These are phyloP conservation scores for Microcyclosporella mali DNA, from an alignment of 2,329 filamentous ascomycete species.

Conservation along the genomic window DNA sequence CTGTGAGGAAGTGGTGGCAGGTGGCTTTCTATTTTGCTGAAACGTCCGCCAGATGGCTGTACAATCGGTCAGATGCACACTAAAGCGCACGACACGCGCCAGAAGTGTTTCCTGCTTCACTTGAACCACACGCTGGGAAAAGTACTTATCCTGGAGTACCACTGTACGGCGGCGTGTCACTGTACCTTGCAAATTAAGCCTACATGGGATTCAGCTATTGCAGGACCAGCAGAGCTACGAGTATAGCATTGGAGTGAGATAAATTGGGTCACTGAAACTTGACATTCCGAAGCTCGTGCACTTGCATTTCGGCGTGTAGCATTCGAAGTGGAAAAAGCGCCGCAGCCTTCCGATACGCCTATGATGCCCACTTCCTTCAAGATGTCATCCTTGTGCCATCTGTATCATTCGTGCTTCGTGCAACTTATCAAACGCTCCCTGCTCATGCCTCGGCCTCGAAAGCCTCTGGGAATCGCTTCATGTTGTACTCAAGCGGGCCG, in stretches of 20 bases:
- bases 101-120: too few species aligned
- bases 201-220: too few species aligned
- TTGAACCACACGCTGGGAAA: too few species aligned
- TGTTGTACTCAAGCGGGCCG: constrained; percentile 77
- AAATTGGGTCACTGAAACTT: neutral
- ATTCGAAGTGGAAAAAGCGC: neutral
- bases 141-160: too few species aligned
- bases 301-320: constrained; percentile 1
- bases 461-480: constrained; percentile 90
- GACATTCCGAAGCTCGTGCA: neutral
- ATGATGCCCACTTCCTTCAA: neutral
- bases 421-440: constrained; percentile 5
- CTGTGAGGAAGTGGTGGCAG: constrained; percentile 31
- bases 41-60: neutral
- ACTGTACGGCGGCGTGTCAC: too few species aligned
- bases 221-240: too few species aligned
- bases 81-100: neutral
- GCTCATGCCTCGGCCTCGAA: constrained; percentile 50
- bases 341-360: constrained; percentile 1
- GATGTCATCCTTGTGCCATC: neutral
- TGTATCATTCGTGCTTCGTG: constrained; percentile 2
- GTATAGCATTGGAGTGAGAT: neutral
- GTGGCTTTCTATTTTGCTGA: neutral
- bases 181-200: too few species aligned
- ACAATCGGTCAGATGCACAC: neutral